Base-by-base conservation (phyloP, 371 early-diverging fungal species). In the Rhizopus stolonifer region DNA sequence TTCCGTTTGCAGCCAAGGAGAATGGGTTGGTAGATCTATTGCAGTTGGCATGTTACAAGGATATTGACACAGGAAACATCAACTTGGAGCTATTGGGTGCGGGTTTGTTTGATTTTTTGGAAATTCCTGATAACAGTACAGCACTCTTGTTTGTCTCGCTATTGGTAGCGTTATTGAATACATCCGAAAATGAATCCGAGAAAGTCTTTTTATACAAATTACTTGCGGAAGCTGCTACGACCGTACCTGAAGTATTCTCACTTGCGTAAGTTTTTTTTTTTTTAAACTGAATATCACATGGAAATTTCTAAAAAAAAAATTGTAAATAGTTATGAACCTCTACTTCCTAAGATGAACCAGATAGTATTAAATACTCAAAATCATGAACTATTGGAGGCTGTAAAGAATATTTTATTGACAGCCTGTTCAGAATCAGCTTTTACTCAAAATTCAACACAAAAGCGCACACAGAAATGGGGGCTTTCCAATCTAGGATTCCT, bases 111-210 rank as follows among this genome's bases (percentile, higher is more conserved):
- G 87, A 86, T 60, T 78, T 78, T 29, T 56, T 85, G 4, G 80
- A 82, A 11, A 86, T 87, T 40, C 84, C 87, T 0, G 82, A 86
- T 65, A 78, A 82, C 52, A 83, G 82, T 13, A 87, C 72, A 8
- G 86, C 92, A 6, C 69, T 91, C 15, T 62, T 93, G 49, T 69
- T 89, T 14, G 84, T 90, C n/a, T 86, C 91, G 3, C 61, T 93
- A 45, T 67, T 93, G 66, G 88, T 89, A 4, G 86, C 87, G 0
- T 78, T 95, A 77, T 71, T 95, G 44, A 87, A 93, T 65, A 81
- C 82, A 47, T 80, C 90, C 6, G 94, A 94, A 52, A 83, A 83
- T 22, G 94, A 96, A 56, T 77, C 86, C 7, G 95, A 96, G 72
- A 71, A 82, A 5, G 56, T 88, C 43, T 91, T 91, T 57, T 73